Evolutionary conservation across 345 rosid species (phyloP).

Genomic region (Cochlearia excelsa): DNA sequence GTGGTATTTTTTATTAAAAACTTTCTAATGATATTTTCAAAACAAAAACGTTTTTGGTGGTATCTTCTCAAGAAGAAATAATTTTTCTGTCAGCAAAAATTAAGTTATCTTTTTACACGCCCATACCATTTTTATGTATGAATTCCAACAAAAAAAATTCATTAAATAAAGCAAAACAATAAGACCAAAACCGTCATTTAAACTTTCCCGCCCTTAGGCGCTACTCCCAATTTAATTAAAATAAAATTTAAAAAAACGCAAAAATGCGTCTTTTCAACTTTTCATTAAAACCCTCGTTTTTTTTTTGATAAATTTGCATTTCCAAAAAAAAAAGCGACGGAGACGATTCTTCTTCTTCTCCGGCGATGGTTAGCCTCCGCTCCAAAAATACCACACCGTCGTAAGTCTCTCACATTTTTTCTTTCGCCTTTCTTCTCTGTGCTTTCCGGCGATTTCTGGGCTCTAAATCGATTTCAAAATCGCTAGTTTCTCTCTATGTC

Average conservation of each 20-base stretch:
- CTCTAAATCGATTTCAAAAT: neutral
- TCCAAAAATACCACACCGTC: neutral
- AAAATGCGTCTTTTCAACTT: constrained; percentile 21
- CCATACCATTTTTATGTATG: no score
- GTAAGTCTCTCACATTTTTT: constrained; percentile 21
- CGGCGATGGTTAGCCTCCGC: constrained; percentile 29
- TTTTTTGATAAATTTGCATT: neutral
- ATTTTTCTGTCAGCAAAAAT: no score
- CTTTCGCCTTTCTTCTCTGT: neutral
- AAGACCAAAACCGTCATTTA: constrained; percentile 9
- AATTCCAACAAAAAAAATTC: no score
- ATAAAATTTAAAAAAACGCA: constrained; percentile 8
- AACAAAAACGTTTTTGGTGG: neutral
- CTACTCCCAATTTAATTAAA: constrained; percentile 20
- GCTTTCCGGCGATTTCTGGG: constrained; percentile 11
- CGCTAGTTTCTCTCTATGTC: neutral
- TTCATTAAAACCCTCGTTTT: constrained; percentile 15
- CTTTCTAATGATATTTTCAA: no score
- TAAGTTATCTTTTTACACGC: no score
- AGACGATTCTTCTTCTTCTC: neutral
- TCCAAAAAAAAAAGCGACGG: no score
- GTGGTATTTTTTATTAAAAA: no score
- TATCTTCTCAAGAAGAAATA: no score
- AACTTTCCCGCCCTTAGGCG: constrained; percentile 31
- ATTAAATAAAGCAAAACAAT: neutral